These are phyloP conservation scores for Diplogelasinospora grovesii DNA, from an alignment of 495 filamentous ascomycete species.

Conservation along the genomic window DNA sequence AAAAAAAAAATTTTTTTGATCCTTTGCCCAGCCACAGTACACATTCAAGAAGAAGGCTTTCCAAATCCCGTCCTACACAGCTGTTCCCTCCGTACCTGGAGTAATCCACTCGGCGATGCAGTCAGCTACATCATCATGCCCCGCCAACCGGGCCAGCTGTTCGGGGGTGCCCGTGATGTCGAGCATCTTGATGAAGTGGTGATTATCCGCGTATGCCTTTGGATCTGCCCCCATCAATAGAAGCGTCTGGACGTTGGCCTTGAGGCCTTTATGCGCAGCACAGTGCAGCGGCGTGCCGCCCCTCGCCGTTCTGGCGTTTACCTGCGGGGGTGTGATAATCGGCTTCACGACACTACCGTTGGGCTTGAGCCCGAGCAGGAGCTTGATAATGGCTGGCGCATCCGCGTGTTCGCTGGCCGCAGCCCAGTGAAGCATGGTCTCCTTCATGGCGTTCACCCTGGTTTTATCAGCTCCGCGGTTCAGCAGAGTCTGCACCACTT, in stretches of 20 bases:
- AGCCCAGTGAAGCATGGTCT: constrained; percentile 8
- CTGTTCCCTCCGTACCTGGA: too few relatives aligned
- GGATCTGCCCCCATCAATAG: not conserved
- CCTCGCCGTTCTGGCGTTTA: not conserved
- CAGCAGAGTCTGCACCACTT: not conserved
- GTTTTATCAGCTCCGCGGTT: not conserved
- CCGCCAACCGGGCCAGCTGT: too few relatives aligned
- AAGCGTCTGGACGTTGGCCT: not conserved
- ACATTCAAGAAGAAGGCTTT: too few relatives aligned
- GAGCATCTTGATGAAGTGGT: not conserved
- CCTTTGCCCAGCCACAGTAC: too few relatives aligned
- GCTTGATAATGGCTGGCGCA: not conserved
- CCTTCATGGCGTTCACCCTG: not conserved
- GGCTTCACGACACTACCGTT: not conserved
- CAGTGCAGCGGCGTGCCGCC: constrained; percentile 1
- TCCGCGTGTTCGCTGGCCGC: not conserved
- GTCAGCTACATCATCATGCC: too few relatives aligned
- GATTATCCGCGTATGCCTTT: not conserved
- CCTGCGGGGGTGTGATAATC: too few relatives aligned
- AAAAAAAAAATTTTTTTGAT: too few relatives aligned
- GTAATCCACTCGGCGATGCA: too few relatives aligned
- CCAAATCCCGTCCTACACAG: too few relatives aligned
- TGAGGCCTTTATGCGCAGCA: not conserved
- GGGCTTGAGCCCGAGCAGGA: not conserved
- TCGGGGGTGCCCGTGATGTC: not conserved